These are phyloP conservation scores for Neurospora sp. DNA, from an alignment of 495 filamentous ascomycete genomes.

Conservation along the genomic window DNA sequence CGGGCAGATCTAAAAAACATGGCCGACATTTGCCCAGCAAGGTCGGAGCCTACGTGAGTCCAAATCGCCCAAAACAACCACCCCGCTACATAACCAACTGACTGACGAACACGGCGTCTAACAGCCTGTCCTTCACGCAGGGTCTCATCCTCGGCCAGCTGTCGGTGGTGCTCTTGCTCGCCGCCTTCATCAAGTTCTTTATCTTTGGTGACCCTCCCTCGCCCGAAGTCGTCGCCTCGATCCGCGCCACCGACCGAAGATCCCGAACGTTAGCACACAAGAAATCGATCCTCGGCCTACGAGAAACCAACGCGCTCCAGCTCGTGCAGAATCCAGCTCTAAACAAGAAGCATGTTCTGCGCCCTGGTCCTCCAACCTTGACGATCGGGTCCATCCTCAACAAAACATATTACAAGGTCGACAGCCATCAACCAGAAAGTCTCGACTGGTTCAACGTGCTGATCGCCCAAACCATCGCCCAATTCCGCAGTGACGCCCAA, in stretches of 20 bases:
- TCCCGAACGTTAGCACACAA: constrained; percentile 53
- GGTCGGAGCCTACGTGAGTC: constrained; percentile 38
- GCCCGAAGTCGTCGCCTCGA: constrained; percentile 58
- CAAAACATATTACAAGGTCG: constrained; percentile 97
- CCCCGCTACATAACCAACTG: not conserved
- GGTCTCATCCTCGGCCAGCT: constrained; percentile 90
- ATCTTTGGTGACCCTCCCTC: constrained; percentile 92
- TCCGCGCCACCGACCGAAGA: constrained; percentile 58
- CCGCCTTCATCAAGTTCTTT: constrained; percentile 98
- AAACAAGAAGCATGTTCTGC: constrained; percentile 68
- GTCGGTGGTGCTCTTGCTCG: constrained; percentile 78
- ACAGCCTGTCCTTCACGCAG: constrained; percentile 79
- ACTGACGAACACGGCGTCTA: constrained; percentile 1
- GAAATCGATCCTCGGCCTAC: constrained; percentile 54
- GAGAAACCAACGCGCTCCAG: constrained; percentile 34
- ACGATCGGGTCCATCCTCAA: constrained; percentile 85
- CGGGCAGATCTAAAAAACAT: not conserved
- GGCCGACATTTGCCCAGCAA: constrained; percentile 30
- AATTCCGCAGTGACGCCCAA: constrained; percentile 81
- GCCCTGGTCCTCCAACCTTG: constrained; percentile 45
- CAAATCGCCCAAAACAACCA: constrained; percentile 2
- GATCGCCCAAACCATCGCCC: constrained; percentile 91
- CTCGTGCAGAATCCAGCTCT: constrained; percentile 30
- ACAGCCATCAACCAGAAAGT: constrained; percentile 95
- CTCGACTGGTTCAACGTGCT: constrained; percentile 99